Conservation (phyloP, 768 basidiomycete genomes). For the Nevesoporus exiguus region DNA sequence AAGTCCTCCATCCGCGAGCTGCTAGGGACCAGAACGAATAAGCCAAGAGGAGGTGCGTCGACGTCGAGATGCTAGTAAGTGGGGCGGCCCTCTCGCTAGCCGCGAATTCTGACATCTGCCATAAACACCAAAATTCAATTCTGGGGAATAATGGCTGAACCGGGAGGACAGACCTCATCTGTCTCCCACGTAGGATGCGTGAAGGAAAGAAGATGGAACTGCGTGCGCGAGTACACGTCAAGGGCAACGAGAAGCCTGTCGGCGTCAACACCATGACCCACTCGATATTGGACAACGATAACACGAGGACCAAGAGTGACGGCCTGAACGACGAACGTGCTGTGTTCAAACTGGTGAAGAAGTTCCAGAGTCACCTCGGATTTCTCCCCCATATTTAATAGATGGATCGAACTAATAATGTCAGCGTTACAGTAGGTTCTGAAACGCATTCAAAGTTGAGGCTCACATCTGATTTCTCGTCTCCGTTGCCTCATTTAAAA, state of each 20-base stretch:
- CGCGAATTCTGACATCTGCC: not conserved
- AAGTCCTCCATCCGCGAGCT: slow-evolving; percentile 5
- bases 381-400: slow-evolving; percentile 1
- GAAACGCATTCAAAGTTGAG: not conserved
- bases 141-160: not conserved
- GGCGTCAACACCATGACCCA: not conserved
- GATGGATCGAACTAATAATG: slow-evolving; percentile 8
- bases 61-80: slow-evolving; percentile 15
- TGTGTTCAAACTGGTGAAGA: slow-evolving; percentile 12
- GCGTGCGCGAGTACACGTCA: not conserved
- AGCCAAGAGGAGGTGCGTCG: slow-evolving; percentile 18
- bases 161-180: not conserved
- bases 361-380: slow-evolving; percentile 8
- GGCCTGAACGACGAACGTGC: not conserved
- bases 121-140: not conserved
- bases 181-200: not conserved
- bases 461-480: slow-evolving; percentile 1
- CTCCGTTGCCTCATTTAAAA: not conserved
- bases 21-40: not conserved
- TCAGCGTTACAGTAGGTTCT: not conserved
- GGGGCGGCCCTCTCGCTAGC: not conserved
- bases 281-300: not conserved
- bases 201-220: not conserved
- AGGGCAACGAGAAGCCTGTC: not conserved
- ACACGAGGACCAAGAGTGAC: not conserved